These are phyloP conservation scores for Chaetomium olivaceum DNA, from an alignment of 2,329 filamentous ascomycete species.

Conservation along the genomic window DNA sequence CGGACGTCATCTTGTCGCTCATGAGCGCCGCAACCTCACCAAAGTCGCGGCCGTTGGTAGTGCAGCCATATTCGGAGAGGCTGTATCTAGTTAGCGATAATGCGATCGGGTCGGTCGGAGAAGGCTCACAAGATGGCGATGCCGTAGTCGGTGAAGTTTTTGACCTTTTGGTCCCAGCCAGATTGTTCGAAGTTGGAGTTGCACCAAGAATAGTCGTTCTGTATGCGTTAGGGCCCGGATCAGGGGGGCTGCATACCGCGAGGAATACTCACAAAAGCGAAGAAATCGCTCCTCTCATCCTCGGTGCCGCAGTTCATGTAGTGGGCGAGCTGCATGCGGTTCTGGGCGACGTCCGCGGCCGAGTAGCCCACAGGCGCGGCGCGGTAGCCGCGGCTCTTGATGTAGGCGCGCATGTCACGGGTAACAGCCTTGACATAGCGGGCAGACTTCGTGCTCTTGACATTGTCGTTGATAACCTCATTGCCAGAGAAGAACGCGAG, in stretches of 20 bases:
- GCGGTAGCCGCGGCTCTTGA: slow-evolving; percentile 62
- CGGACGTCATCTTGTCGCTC: slow-evolving; percentile 74
- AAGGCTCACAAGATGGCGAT: slow-evolving; percentile 70
- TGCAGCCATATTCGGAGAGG: slow-evolving; percentile 95
- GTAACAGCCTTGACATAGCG: slow-evolving; percentile 78
- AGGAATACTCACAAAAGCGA: slow-evolving; percentile 61
- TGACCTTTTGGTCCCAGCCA: slow-evolving; percentile 85
- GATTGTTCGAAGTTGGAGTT: slow-evolving; percentile 68
- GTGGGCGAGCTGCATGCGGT: slow-evolving; percentile 80
- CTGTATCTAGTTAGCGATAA: background rate
- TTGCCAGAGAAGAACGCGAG: slow-evolving; percentile 84
- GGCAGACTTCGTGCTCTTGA: slow-evolving; percentile 62
- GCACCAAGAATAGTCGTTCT: slow-evolving; percentile 88
- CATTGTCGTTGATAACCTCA: slow-evolving; percentile 72
- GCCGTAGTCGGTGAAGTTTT: slow-evolving; percentile 83
- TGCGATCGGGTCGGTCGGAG: background rate
- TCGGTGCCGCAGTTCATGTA: slow-evolving; percentile 95
- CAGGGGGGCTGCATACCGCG: too few species aligned
- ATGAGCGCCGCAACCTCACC: slow-evolving; percentile 79
- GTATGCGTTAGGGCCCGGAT: slow-evolving; percentile 12
- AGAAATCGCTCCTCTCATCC: slow-evolving; percentile 84
- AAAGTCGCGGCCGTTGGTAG: slow-evolving; percentile 76
- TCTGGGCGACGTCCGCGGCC: slow-evolving; percentile 77
- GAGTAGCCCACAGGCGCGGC: slow-evolving; percentile 72
- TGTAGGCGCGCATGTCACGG: slow-evolving; percentile 73